A percentile compares a stretch with the other conserved stretches of the same genome.
Conservation (phyloP, 2,329 filamentous ascomycete species). For the Periconia digitata region DNA sequence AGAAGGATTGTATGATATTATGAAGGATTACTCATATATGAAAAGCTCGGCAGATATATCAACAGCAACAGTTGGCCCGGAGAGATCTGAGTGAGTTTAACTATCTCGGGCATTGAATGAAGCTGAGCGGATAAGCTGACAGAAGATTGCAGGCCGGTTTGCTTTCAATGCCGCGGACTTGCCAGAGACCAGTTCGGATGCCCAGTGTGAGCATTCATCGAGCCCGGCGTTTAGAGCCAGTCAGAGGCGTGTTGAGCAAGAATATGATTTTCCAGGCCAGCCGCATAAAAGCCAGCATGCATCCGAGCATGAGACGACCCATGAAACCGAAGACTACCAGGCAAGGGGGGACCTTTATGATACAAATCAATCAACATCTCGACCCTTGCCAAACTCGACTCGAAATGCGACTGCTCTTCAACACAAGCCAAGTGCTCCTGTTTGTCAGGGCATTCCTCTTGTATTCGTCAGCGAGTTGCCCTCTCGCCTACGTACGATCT, state of each 20-base stretch:
- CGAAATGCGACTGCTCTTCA: neutral
- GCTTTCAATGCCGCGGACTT: slow-evolving; percentile 21
- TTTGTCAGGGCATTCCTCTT: slow-evolving; percentile 62
- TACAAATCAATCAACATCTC: neutral
- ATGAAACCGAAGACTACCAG: neutral
- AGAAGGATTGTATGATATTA: neutral
- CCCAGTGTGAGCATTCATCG: slow-evolving; percentile 32
- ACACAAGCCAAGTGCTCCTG: slow-evolving; percentile 30
- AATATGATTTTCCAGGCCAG: neutral
- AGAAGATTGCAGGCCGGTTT: slow-evolving; percentile 20
- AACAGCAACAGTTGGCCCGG: neutral
- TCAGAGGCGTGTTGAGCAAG: slow-evolving; percentile 24
- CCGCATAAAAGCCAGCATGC: neutral
- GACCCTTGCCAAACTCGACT: neutral
- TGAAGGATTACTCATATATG: slow-evolving; percentile 1
- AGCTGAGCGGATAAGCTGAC: slow-evolving; percentile 1
- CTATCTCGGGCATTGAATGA: neutral
- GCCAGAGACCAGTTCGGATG: slow-evolving; percentile 33
- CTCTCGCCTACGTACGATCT: slow-evolving; percentile 69
- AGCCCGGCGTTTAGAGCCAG: slow-evolving; percentile 45
- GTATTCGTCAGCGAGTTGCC: slow-evolving; percentile 64
- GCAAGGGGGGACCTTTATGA: too few species aligned
- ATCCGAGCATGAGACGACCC: neutral
- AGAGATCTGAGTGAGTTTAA: slow-evolving; percentile 10
- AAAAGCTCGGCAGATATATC: slow-evolving; percentile 5